phyloP scores from a whole-genome alignment of 495 filamentous ascomycete genomes.

The Penicillium simplicissimum region DNA sequence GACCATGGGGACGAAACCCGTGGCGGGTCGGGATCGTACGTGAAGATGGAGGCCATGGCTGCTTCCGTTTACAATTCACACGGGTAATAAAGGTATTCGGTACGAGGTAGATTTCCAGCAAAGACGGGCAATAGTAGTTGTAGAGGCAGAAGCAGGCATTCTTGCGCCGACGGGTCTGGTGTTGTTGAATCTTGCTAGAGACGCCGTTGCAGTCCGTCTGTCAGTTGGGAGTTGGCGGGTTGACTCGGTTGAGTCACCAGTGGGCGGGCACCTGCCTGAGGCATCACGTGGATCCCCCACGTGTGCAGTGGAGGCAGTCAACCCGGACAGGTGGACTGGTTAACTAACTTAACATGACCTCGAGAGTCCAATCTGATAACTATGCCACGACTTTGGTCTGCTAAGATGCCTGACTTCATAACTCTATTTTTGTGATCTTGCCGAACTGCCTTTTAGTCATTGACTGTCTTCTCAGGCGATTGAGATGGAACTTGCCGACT shows the following conservation, averaged over 20 bases:
- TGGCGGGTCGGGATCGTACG: constrained; percentile 85
- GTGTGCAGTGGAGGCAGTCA: background rate
- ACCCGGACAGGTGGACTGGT: too few relatives aligned
- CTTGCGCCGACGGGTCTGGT: constrained; percentile 6
- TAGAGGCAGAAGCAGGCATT: constrained; percentile 17
- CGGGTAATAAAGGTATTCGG: constrained; percentile 20
- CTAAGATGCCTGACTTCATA: background rate
- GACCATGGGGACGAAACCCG: constrained; percentile 90
- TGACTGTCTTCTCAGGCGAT: background rate
- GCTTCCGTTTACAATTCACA: constrained; percentile 9
- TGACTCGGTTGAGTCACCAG: constrained; percentile 19
- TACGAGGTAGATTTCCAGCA: constrained; percentile 7
- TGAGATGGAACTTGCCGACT: background rate
- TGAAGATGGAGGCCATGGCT: constrained; percentile 92
- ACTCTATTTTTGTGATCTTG: background rate
- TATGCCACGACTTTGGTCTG: background rate
- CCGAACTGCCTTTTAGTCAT: background rate
- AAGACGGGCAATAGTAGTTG: background rate
- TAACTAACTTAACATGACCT: background rate
- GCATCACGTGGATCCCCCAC: constrained; percentile 19
- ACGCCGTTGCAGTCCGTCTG: background rate
- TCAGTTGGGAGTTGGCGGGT: background rate
- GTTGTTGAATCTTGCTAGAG: background rate
- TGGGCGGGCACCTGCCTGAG: constrained; percentile 17
- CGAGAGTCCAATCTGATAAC: background rate